Evolutionary conservation across 495 filamentous ascomycete species (phyloP).

Genomic region (Lasiosphaeriaceae sp.): DNA sequence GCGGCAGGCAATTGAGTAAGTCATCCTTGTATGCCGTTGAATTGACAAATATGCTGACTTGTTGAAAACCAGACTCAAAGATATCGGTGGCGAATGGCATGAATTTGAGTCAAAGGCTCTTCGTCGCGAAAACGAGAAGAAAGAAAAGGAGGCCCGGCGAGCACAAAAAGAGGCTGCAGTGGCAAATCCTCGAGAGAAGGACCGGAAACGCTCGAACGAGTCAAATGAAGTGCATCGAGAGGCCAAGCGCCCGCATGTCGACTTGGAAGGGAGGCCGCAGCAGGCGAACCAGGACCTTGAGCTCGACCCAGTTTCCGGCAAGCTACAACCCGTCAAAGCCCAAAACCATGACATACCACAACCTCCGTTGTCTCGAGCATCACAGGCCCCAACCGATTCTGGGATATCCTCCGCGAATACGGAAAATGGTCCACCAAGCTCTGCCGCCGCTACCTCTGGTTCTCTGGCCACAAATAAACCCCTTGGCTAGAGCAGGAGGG

Average conservation of each 20-base stretch:
- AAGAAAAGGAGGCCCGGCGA: slow-evolving; percentile 68
- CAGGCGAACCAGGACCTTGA: slow-evolving; percentile 2
- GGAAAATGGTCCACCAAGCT: background rate
- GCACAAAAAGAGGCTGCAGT: slow-evolving; percentile 45
- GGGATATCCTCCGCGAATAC: background rate
- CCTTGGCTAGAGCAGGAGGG: background rate
- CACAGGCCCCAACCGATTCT: background rate
- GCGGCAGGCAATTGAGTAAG: slow-evolving; percentile 79
- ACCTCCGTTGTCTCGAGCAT: background rate
- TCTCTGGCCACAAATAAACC: background rate
- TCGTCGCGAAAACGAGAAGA: slow-evolving; percentile 81
- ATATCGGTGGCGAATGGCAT: slow-evolving; percentile 94
- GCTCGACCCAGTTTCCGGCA: background rate
- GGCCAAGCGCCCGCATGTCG: slow-evolving; percentile 41
- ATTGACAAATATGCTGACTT: slow-evolving; percentile 17
- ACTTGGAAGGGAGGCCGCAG: slow-evolving; percentile 13
- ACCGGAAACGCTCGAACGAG: slow-evolving; percentile 46
- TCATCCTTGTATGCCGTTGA: slow-evolving; percentile 11
- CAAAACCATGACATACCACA: background rate
- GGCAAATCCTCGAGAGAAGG: slow-evolving; percentile 40
- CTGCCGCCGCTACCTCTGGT: background rate
- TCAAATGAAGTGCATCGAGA: slow-evolving; percentile 30
- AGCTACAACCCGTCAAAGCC: background rate
- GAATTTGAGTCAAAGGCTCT: slow-evolving; percentile 97
- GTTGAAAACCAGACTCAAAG: slow-evolving; percentile 57